Base-by-base conservation (phyloP, 2,329 filamentous ascomycete genomes). In the Ophiostoma himal-ulmi region DNA sequence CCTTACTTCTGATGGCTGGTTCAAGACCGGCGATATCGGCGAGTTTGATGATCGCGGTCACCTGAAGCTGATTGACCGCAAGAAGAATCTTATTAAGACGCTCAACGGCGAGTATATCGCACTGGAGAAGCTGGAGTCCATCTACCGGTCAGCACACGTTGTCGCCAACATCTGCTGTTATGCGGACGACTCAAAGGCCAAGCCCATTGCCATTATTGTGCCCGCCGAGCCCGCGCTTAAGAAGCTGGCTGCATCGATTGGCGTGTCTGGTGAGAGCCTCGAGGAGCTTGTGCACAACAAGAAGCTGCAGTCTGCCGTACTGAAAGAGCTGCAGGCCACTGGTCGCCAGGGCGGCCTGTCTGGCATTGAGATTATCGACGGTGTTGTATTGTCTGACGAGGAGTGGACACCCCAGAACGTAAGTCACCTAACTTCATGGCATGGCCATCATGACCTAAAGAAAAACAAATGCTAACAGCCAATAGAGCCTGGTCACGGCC, bases 71-170 rank as follows among this genome's bases (percentile, higher is more conserved):
- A 92, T 94, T 76, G 91, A 94, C 80, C 90, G 91, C 78, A 94
- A 94, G 88, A 94, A 94, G 88, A 94, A 94, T 81, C 80, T 95
- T 74, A 89, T 93, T 81, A 94, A 94, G 87, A 93, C 90, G 2
- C 83, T 90, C 70, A 90, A 91, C 75, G 91, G 91, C 76, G 91
- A 94, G 81, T 94, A 94, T 81, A 93, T 94, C 78, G 91, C 91
- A 3, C 83, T 94, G 13, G 91, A 94, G 84, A 94, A 90, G 80
- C 82, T 85, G 70, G 83, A 85, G 78, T 83, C 83, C 22, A 78
- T 84, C 72, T 85, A 85, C 78, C 83, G 84, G 30, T 82, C 84
- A 34, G 78, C 82, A 5, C 75, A 77, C 20, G 80, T 86, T 10
- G 84, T 86, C 13, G 82, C 79, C 73, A 86, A 86, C 76, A 86